Base-by-base conservation (phyloP, 202 grass and related monocot species). In the Hordeum pubiflorum region DNA sequence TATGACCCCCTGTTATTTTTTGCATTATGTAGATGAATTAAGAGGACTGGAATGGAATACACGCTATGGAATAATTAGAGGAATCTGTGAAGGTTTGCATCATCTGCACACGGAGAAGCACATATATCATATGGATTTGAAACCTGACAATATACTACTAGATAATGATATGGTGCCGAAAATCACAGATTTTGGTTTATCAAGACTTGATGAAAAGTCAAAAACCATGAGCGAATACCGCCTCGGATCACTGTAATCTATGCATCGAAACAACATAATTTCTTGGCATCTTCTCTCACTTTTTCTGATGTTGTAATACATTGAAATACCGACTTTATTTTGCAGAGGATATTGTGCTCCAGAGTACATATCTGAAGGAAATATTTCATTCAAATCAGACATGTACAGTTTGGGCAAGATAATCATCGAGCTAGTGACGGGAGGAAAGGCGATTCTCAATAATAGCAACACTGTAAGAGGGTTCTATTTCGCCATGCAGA, bases 171-270 rank as follows among this genome's bases (percentile, higher is more conserved):
- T 79, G 77, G 31, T 79, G 12, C 77, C 77, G 1, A 79, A 68
- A 54, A 79, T 80, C 37, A 69, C 48, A 6, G 63, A 69, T 56
- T 80, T 80, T 13, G 78, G 78, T 58, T 5, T 79, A 38, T 55
- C 77, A 0, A 56, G 62, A 79, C 6, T 79, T 15, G 62, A 68
- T 7, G 13, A 56, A 2, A 57, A 40, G 9, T 40, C 78, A 27
- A 5, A 58, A 12, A 13, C 63, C 2, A 24, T 10, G 5, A 58
- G 14, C n/a, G 3, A 5, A 40, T 7, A 55, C 4, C 78, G 22
- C 20, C 8, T 4, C 9, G 7, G 37, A n/a, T 41, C 78, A 58
- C 1, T 2, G 78, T 80, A 40, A 58, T 48, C 0, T 80, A 39
- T 18, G 6, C 23, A 69, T 72, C 7, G 54, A 17, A 27, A 31